Evolutionary conservation across 192 early-diverging fungal genomes (phyloP), one percentile per base, ranked within the genome.

Genomic region (Coemansia sp.): DNA sequence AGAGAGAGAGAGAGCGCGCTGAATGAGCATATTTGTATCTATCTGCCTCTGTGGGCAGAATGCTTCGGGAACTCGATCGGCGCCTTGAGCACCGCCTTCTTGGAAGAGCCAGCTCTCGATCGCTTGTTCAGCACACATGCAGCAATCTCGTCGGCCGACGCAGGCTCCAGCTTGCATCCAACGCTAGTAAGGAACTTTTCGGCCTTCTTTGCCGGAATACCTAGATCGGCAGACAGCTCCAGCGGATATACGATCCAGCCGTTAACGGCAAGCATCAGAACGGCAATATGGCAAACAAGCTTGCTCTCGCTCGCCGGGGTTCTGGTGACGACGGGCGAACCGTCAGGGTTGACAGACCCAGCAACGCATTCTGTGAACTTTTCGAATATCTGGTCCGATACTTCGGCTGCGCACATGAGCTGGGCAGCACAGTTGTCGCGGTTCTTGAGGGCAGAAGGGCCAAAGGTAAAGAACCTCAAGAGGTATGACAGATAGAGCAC

Each of bases 401-500:
- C 65, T 60, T 87, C 79, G 5, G 92, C 85, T 45, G 85, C 69
- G 59, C 85, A 83, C 22, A 83, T 71, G 61, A 93, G 61, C 20
- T 73, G 23, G 36, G 70, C 69, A 15, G 70, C 55, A 29, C 78
- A 73, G 3, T 60, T 58, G 15, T 87, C 74, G 50, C 75, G 61
- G 32, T 83, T 85, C 50, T 84, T 82, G 29, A 90, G 66, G 3
- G 71, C 74, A 4, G 59, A 63, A 34, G 79, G 68, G 49, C 76
- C 69, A 9, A 87, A 49, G 5, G 63, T 75, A 67, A 78, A 81
- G 73, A 94, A 89, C 20, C 84, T 86, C 85, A 94, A 89, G 74
- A 96, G 66, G 59, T 87, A 92, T 34, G 72, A 79, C 55, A 96
- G 82, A 74, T 92, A 96, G 58, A 96, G 67, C 40, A 91, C 74